These are phyloP conservation scores for Craspedostauros australis DNA, from an alignment of 108 stramenopile genomes.

Conservation along the genomic window DNA sequence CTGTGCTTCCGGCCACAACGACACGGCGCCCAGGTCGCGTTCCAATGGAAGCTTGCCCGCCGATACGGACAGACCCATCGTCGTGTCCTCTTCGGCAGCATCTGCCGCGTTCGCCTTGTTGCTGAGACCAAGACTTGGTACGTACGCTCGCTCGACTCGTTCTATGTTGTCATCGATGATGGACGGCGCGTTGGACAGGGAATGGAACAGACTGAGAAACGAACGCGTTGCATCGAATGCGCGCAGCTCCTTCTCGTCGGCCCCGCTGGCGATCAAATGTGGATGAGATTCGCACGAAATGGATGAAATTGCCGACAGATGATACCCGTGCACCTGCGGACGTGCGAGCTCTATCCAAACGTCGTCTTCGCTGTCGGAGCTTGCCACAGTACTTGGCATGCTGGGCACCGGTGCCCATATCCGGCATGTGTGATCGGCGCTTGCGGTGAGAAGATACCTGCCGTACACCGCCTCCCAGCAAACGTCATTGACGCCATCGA, in stretches of 20 bases:
- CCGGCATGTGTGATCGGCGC: slow-evolving; percentile 80
- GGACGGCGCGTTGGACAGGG: neutral
- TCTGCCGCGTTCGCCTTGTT: slow-evolving; percentile 76
- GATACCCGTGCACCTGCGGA: slow-evolving; percentile 87
- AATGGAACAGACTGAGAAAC: slow-evolving; percentile 47
- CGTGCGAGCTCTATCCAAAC: slow-evolving; percentile 75
- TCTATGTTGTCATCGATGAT: slow-evolving; percentile 14
- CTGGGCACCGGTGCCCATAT: slow-evolving; percentile 58
- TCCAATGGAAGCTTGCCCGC: slow-evolving; percentile 56
- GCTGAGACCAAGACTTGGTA: slow-evolving; percentile 81
- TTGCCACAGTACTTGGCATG: no score
- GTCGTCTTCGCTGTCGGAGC: neutral
- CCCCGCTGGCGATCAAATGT: slow-evolving; percentile 72
- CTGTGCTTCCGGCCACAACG: slow-evolving; percentile 78
- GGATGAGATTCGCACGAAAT: slow-evolving; percentile 37
- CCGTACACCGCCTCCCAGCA: slow-evolving; percentile 72
- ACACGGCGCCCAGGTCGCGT: slow-evolving; percentile 72
- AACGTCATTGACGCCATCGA: slow-evolving; percentile 61
- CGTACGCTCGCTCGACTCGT: slow-evolving; percentile 76
- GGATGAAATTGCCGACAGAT: slow-evolving; percentile 66
- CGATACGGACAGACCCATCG: slow-evolving; percentile 14
- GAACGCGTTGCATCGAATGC: slow-evolving; percentile 79
- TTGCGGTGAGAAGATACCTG: slow-evolving; percentile 67
- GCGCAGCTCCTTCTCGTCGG: slow-evolving; percentile 82
- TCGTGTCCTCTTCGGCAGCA: slow-evolving; percentile 40